These are phyloP conservation scores for Scolecobasidium constrictum DNA, from an alignment of 2,329 filamentous ascomycete genomes.

Conservation along the genomic window DNA sequence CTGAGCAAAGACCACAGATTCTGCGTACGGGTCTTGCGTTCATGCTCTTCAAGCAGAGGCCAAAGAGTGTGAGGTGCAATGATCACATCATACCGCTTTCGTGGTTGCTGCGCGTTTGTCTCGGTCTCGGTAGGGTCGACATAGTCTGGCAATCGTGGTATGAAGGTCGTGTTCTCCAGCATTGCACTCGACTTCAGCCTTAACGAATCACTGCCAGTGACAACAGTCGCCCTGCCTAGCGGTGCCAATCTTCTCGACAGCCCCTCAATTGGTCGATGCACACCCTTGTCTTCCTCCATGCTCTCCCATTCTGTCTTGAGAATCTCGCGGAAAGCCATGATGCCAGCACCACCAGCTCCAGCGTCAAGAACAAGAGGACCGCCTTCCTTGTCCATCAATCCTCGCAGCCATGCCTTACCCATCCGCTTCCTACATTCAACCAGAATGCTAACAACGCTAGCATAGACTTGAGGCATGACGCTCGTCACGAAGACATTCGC, in stretches of 20 bases:
- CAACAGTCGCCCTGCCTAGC: conserved; percentile 65
- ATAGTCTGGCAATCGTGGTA: conserved; percentile 85
- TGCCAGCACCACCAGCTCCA: conserved; percentile 60
- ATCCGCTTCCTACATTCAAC: conserved; percentile 65
- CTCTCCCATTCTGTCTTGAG: conserved; percentile 71
- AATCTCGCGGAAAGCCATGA: conserved; percentile 69
- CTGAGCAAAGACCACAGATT: conserved; percentile 85
- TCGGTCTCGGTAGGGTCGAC: conserved; percentile 33
- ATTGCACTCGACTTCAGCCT: conserved; percentile 65
- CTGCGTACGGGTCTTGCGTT: conserved; percentile 68
- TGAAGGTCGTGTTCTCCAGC: conserved; percentile 80
- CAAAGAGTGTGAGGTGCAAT: conserved; percentile 80
- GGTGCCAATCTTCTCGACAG: conserved; percentile 34
- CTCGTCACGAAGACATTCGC: conserved; percentile 62
- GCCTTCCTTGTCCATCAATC: conserved; percentile 48
- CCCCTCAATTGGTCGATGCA: conserved; percentile 21
- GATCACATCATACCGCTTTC: conserved; percentile 81
- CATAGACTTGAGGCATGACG: conserved; percentile 60
- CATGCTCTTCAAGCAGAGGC: conserved; percentile 61
- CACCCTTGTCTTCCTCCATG: conserved; percentile 35
- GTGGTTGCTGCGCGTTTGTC: conserved; percentile 33
- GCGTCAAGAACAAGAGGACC: conserved; percentile 61
- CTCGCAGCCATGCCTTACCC: conserved; percentile 58
- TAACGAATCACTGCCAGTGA: conserved; percentile 65
- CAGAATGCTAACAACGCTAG: conserved; percentile 54